Evolutionary conservation across 1,284 basidiomycete species (phyloP), one percentile per base, ranked within the genome.

Genomic region (Mycena sp.): DNA sequence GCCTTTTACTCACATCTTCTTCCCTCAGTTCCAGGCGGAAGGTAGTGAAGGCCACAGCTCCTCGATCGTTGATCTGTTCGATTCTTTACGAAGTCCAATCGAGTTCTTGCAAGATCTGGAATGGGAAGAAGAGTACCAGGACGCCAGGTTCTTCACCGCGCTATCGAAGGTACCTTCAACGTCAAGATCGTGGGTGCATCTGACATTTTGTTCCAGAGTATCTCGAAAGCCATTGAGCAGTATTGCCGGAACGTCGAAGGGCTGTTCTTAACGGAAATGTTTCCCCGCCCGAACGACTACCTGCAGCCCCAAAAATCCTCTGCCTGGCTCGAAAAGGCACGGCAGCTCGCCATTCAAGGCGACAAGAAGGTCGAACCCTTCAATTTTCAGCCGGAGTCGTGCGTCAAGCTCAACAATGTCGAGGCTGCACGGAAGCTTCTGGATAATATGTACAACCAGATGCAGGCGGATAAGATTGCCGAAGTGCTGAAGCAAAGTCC

Each of bases 341-440:
- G 91, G 71, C 91, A 92, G 71, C 82, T 96, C 7, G 83, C 91
- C 1, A 83, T 84, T 6, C 81, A 90, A 63, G 90, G 92, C 21
- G 95, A 98, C 77, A 95, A 94, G 82, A 95, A 94, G 76, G 85
- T 94, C 50, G 92, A 95, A 71, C 92, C 94, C 6, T 99, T 98
- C 84, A 94, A 96, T 72, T 99, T 99, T 80, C 90, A 90, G 57
- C 85, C 95, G 0, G 87, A 96, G 80, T 96, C 95, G 0, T 99
- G 97, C 73, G 94, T 99, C 72, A 99, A 98, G 80, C 85, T 99
- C 49, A 99, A 99, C 82, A 99, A 99, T 74, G 91, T 99, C 67
- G 96, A 98, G 71, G 92, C 94, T 2, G 96, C 96, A 1, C 87
- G 96, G 12, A 88, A 89, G 61, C 83, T 98, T 56, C 83, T 99